A percentile compares a stretch with the other conserved stretches of the same genome.
Conservation (phyloP, 139 green algal genomes). For the Nannochloris sp. region DNA sequence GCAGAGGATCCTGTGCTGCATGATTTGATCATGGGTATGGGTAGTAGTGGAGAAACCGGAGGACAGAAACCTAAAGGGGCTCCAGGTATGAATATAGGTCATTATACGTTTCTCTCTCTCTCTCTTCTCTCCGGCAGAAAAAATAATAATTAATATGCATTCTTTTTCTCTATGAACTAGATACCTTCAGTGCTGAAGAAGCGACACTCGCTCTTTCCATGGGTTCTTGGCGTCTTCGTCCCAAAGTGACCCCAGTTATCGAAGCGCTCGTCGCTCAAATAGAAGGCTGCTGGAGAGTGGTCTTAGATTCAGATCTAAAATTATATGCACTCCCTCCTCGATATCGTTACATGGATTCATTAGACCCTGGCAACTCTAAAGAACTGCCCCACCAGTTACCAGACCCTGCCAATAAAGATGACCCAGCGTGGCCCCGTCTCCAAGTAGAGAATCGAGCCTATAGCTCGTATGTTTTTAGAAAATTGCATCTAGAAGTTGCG, state of each 20-base stretch:
- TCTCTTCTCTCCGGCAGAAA: not conserved
- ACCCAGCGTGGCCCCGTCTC: constrained; percentile 56
- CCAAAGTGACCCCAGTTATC: constrained; percentile 37
- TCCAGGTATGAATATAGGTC: constrained; percentile 10
- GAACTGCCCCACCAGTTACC: constrained; percentile 27
- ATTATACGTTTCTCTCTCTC: too few species aligned
- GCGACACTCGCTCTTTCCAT: constrained; percentile 47
- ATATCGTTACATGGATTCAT: constrained; percentile 56
- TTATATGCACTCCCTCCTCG: constrained; percentile 42
- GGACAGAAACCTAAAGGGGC: not conserved
- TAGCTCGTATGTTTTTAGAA: constrained; percentile 58
- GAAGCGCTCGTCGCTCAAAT: constrained; percentile 45
- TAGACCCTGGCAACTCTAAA: constrained; percentile 38
- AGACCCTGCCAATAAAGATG: constrained; percentile 41
- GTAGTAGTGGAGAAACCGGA: not conserved
- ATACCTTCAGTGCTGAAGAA: not conserved
- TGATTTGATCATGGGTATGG: constrained; percentile 6
- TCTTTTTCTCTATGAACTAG: not conserved
- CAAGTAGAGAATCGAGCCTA: constrained; percentile 72
- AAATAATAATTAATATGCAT: not conserved
- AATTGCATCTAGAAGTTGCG: constrained; percentile 75
- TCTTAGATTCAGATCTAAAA: constrained; percentile 35
- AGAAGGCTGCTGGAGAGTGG: constrained; percentile 47
- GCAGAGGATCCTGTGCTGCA: not conserved
- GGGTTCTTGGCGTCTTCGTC: constrained; percentile 56